Percentiles rank a stretch among this genome's conserved stretches.
These are phyloP conservation scores for Aspergillus sojae DNA, from an alignment of 2,329 filamentous ascomycete species.

Conservation along the genomic window DNA sequence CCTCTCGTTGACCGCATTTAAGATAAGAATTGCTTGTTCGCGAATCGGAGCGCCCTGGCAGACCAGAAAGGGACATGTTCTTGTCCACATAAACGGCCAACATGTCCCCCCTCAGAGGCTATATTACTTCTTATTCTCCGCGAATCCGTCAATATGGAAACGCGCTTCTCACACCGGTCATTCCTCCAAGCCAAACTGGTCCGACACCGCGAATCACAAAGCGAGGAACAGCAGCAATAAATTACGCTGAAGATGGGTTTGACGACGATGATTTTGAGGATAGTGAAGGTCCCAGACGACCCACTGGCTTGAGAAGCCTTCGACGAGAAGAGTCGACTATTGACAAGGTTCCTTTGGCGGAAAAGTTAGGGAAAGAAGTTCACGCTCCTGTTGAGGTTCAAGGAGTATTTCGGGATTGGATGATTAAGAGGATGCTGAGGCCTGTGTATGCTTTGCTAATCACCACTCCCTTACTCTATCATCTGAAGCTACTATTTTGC, in stretches of 20 bases:
- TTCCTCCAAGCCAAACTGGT: constrained; percentile 68
- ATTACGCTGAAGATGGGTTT: constrained; percentile 95
- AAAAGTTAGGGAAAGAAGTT: constrained; percentile 83
- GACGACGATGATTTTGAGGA: constrained; percentile 69
- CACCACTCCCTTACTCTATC: constrained; percentile 9
- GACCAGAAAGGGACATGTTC: constrained; percentile 39
- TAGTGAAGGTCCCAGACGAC: constrained; percentile 68
- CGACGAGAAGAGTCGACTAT: constrained; percentile 73
- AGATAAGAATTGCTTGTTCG: constrained; percentile 13
- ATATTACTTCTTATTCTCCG: constrained; percentile 88
- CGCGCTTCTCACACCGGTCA: constrained; percentile 82
- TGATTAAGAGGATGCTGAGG: constrained; percentile 67
- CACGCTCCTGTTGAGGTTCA: constrained; percentile 78
- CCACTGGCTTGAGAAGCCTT: constrained; percentile 81
- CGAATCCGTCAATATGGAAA: constrained; percentile 89
- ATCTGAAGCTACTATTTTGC: constrained; percentile 5
- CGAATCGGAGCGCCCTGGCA: constrained; percentile 21
- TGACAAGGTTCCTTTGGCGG: constrained; percentile 65
- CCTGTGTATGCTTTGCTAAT: constrained; percentile 42
- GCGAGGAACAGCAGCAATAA: constrained; percentile 92
- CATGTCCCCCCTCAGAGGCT: constrained; percentile 74
- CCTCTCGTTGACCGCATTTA: constrained; percentile 15
- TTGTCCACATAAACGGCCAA: constrained; percentile 37
- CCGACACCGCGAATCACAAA: constrained; percentile 85
- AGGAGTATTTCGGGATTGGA: constrained; percentile 94